Conservation (phyloP, 768 basidiomycete genomes). For the Trametes meyenii region DNA sequence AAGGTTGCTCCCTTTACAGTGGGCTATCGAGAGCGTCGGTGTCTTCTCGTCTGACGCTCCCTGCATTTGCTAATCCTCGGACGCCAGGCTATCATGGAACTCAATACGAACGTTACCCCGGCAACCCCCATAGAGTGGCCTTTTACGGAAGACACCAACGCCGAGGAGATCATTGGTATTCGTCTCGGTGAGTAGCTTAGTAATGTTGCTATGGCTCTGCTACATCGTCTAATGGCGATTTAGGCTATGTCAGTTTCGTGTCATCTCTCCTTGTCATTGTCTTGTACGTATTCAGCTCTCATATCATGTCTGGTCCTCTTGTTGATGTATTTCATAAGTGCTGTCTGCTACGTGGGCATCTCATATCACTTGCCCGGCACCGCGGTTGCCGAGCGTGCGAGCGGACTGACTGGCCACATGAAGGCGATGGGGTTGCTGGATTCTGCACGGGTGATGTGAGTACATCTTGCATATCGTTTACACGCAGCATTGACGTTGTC, state of each 20-base stretch:
- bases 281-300: conserved; percentile 41
- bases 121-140: conserved; percentile 74
- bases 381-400: conserved; percentile 66
- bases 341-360: conserved; percentile 72
- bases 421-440: conserved; percentile 80
- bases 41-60: background rate
- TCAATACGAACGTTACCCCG: conserved; percentile 57
- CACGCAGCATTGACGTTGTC: background rate
- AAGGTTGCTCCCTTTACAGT: conserved; percentile 71
- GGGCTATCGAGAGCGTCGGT: conserved; percentile 72
- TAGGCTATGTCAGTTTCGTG: conserved; percentile 66
- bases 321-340: conserved; percentile 41
- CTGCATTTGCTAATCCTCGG: background rate
- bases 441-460: conserved; percentile 64
- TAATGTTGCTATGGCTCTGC: too few species aligned
- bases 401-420: conserved; percentile 67
- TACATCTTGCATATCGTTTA: background rate
- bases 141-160: conserved; percentile 67
- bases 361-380: conserved; percentile 79
- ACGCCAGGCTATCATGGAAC: conserved; percentile 69
- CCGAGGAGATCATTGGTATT: conserved; percentile 55
- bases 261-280: conserved; percentile 65
- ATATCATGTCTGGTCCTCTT: too few species aligned
- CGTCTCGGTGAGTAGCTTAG: conserved; percentile 55
- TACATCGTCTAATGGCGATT: background rate